These are phyloP conservation scores for Cystobasidium ongulense DNA, from an alignment of 768 basidiomycete genomes.

Conservation along the genomic window DNA sequence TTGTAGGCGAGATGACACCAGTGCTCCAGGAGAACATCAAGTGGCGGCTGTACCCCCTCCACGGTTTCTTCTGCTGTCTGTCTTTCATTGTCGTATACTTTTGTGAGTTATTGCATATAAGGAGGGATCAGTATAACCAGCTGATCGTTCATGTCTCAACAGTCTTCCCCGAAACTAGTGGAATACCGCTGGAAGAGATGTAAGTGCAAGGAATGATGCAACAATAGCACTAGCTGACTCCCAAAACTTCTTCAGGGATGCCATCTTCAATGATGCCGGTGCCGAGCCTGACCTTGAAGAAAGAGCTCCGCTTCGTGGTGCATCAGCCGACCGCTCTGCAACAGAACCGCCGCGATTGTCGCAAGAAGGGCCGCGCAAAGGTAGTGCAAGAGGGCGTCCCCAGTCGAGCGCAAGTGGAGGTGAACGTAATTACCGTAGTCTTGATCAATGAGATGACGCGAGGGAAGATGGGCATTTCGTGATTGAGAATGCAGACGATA, in stretches of 20 bases:
- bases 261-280: conserved; percentile 25
- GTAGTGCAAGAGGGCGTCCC: neutral
- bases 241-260: conserved; percentile 4
- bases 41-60: conserved; percentile 88
- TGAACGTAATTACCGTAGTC: conserved; percentile 1
- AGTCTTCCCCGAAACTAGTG: conserved; percentile 52
- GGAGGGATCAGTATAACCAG: neutral
- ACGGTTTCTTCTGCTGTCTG: conserved; percentile 68
- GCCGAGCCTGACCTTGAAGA: conserved; percentile 4
- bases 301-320: neutral
- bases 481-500: neutral
- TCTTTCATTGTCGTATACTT: conserved; percentile 57
- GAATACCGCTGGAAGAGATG: conserved; percentile 45
- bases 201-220: neutral
- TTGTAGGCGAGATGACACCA: conserved; percentile 81
- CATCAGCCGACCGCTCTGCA: neutral
- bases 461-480: conserved; percentile 17
- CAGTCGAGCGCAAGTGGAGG: neutral
- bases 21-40: conserved; percentile 74
- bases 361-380: conserved; percentile 5
- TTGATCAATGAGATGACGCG: conserved; percentile 29
- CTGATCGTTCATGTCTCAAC: neutral
- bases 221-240: neutral
- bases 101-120: conserved; percentile 49
- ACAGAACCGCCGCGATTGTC: conserved; percentile 14